Percentiles rank a stretch among this genome's conserved stretches.
phyloP scores from a whole-genome alignment of 2,329 filamentous ascomycete species.

The Neonectria sp. region DNA sequence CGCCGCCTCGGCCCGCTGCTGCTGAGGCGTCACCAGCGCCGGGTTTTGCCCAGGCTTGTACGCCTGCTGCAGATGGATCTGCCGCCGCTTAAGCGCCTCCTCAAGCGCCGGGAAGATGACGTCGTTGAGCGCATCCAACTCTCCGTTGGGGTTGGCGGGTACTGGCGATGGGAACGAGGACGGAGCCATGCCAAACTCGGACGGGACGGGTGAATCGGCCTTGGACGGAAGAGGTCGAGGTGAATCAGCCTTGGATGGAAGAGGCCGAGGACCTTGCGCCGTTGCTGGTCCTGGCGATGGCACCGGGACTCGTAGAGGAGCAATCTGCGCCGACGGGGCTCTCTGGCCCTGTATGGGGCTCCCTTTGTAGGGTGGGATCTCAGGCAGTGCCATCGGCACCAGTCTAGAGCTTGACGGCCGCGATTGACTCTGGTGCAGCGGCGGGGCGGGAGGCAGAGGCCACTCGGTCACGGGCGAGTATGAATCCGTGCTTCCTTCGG shows the following conservation, averaged over 20 bases:
- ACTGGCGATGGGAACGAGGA: conserved; percentile 71
- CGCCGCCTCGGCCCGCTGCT: conserved; percentile 78
- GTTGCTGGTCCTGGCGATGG: conserved; percentile 31
- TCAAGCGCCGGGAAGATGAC: conserved; percentile 95
- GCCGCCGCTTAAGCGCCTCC: conserved; percentile 87
- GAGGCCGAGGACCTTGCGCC: conserved; percentile 39
- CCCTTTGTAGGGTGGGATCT: conserved; percentile 70
- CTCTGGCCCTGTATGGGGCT: conserved; percentile 48
- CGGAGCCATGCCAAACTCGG: conserved; percentile 54
- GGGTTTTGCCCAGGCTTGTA: conserved; percentile 58
- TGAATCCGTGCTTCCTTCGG: conserved; percentile 31
- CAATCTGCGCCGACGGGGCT: conserved; percentile 45
- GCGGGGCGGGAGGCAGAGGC: conserved; percentile 49
- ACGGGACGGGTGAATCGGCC: conserved; percentile 49
- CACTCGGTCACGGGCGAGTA: conserved; percentile 31
- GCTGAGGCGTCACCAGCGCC: conserved; percentile 69
- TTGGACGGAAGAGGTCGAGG: conserved; percentile 49
- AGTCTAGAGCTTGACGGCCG: conserved; percentile 58
- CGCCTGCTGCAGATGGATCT: conserved; percentile 71
- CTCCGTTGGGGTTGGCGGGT: conserved; percentile 72
- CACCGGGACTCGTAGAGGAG: conserved; percentile 41
- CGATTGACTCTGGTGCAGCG: conserved; percentile 53
- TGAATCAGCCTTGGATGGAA: conserved; percentile 51
- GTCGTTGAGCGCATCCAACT: conserved; percentile 89
- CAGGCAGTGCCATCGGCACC: conserved; percentile 62